Evolutionary conservation across 345 rosid genomes (phyloP).

Genomic region (Psidium guajava): DNA sequence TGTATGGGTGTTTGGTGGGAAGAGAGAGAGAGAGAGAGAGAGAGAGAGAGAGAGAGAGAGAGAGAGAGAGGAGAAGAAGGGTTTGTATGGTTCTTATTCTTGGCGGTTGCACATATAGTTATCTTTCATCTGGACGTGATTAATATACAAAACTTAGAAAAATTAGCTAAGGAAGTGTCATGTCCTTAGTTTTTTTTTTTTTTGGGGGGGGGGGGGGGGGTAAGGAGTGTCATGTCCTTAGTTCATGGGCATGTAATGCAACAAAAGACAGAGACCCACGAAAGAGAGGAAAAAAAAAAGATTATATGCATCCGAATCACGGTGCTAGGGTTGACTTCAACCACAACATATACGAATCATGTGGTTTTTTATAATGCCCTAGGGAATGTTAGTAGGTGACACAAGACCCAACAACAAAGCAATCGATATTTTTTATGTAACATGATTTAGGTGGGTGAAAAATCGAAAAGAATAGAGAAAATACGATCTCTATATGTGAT

Average conservation of each 20-base stretch:
- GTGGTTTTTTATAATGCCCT: not conserved
- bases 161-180: not conserved
- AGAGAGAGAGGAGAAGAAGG: too few relatives aligned
- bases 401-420: not conserved
- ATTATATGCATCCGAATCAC: not conserved
- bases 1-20: slow-evolving; percentile 7
- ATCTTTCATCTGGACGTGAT: not conserved
- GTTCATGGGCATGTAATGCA: not conserved
- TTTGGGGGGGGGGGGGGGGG: too few relatives aligned
- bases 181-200: too few relatives aligned
- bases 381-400: slow-evolving; percentile 1
- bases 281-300: not conserved
- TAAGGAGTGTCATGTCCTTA: too few relatives aligned
- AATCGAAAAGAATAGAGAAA: not conserved
- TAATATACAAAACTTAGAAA: not conserved
- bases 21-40: not conserved
- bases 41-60: too few relatives aligned
- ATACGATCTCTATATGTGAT: not conserved
- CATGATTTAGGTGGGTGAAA: not conserved
- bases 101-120: not conserved
- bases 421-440: not conserved
- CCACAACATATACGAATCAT: not conserved
- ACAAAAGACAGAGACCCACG: not conserved
- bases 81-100: not conserved
- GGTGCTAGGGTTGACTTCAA: not conserved